Percentiles rank a stretch among this genome's conserved stretches.
Conservation (phyloP, 225 moss, liverwort and hornwort species). For the Pleurozium schreberi region DNA sequence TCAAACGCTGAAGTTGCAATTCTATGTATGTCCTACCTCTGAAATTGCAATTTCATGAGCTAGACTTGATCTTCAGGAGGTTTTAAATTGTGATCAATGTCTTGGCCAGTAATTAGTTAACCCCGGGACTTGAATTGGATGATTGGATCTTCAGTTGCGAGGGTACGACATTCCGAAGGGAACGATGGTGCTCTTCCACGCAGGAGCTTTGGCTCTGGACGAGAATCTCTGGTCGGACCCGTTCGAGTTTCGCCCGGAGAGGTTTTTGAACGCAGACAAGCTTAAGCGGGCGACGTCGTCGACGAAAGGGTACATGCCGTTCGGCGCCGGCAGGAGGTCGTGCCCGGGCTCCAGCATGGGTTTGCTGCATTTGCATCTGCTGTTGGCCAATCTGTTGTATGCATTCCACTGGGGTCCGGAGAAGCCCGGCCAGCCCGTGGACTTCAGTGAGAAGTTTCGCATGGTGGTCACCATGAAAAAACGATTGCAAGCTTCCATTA, state of each 20-base stretch:
- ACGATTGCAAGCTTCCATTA: conserved; percentile 19
- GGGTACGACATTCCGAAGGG: conserved; percentile 33
- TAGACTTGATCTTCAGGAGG: not conserved
- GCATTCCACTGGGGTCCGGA: conserved; percentile 20
- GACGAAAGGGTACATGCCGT: conserved; percentile 20
- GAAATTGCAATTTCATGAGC: not conserved
- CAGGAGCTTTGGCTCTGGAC: conserved; percentile 18
- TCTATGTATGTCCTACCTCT: not conserved
- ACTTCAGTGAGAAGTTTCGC: conserved; percentile 31
- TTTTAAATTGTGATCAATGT: not conserved
- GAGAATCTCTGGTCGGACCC: conserved; percentile 21
- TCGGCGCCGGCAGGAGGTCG: conserved; percentile 14
- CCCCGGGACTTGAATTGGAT: not conserved
- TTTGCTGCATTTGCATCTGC: conserved; percentile 18
- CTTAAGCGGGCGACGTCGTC: not conserved
- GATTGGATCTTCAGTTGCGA: not conserved
- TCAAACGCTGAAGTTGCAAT: not conserved
- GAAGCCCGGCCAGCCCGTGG: not conserved
- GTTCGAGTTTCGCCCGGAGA: conserved; percentile 13
- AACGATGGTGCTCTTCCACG: conserved; percentile 30
- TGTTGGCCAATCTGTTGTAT: conserved; percentile 27
- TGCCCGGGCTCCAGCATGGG: conserved; percentile 37
- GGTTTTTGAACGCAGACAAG: not conserved
- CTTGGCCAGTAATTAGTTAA: not conserved
- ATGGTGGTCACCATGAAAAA: conserved; percentile 36